Conservation (phyloP, 768 basidiomycete species). For the Calocera viscosa region DNA sequence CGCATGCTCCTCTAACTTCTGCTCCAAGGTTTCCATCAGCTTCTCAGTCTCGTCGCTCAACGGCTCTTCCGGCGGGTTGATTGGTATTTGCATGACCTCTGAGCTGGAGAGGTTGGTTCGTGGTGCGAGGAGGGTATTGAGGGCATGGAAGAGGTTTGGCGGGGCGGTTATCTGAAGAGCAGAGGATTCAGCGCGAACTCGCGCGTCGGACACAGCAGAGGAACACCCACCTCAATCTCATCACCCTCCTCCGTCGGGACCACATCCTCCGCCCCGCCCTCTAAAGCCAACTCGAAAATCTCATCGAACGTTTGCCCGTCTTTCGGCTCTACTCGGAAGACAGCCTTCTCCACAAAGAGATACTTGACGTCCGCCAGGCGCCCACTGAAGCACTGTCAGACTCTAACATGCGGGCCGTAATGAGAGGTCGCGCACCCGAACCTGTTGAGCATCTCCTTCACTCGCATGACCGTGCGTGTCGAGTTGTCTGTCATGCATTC, state of each 20-base stretch:
- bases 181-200: neutral
- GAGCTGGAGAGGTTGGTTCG: neutral
- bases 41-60: neutral
- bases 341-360: neutral
- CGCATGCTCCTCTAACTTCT: neutral
- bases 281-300: neutral
- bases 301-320: neutral
- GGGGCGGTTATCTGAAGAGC: neutral
- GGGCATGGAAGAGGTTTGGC: neutral
- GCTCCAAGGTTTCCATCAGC: neutral
- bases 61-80: neutral
- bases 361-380: neutral
- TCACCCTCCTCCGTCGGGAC: neutral
- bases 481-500: conserved; percentile 6
- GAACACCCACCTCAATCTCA: neutral
- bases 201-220: neutral
- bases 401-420: neutral
- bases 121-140: neutral
- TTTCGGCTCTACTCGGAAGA: neutral
- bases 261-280: conserved; percentile 8
- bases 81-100: neutral
- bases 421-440: neutral
- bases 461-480: neutral
- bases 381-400: neutral
- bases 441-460: neutral